Conservation (phyloP, 495 filamentous ascomycete genomes). For the Talaromyces borbonicus region DNA sequence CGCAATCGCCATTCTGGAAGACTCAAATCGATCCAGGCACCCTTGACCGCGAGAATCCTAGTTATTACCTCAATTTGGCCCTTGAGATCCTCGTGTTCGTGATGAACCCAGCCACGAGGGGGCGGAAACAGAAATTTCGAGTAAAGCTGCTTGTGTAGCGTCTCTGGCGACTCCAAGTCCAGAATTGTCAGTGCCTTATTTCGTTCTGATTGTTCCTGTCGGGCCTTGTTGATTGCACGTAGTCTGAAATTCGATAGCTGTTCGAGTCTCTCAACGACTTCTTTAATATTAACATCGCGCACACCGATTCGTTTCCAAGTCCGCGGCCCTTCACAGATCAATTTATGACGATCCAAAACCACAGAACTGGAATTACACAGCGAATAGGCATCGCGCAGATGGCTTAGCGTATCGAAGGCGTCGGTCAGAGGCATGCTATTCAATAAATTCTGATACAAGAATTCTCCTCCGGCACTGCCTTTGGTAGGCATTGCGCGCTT, state of each 20-base stretch:
- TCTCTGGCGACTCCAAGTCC: constrained; percentile 29
- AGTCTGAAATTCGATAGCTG: constrained; percentile 31
- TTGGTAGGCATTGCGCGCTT: not conserved
- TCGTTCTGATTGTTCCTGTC: constrained; percentile 11
- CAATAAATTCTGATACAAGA: constrained; percentile 24
- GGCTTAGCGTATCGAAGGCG: constrained; percentile 30
- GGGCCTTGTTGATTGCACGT: constrained; percentile 21
- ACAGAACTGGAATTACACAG: constrained; percentile 21
- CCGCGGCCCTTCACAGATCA: constrained; percentile 24
- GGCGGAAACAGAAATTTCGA: constrained; percentile 34
- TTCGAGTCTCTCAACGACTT: constrained; percentile 33
- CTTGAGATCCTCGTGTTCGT: constrained; percentile 30
- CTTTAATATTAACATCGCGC: constrained; percentile 24
- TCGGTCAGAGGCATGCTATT: constrained; percentile 21
- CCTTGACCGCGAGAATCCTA: constrained; percentile 32
- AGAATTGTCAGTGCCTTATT: constrained; percentile 21
- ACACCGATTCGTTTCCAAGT: constrained; percentile 36
- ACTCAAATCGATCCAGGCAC: constrained; percentile 69
- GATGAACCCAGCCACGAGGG: constrained; percentile 19
- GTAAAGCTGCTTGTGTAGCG: constrained; percentile 38
- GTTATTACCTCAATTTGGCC: constrained; percentile 42
- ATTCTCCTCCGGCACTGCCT: not conserved
- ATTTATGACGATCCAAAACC: constrained; percentile 24
- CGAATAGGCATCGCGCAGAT: constrained; percentile 24
- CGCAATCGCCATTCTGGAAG: constrained; percentile 70